These are phyloP conservation scores for Notholithocarpus densiflorus DNA, from an alignment of 306 rosid species.

Conservation along the genomic window DNA sequence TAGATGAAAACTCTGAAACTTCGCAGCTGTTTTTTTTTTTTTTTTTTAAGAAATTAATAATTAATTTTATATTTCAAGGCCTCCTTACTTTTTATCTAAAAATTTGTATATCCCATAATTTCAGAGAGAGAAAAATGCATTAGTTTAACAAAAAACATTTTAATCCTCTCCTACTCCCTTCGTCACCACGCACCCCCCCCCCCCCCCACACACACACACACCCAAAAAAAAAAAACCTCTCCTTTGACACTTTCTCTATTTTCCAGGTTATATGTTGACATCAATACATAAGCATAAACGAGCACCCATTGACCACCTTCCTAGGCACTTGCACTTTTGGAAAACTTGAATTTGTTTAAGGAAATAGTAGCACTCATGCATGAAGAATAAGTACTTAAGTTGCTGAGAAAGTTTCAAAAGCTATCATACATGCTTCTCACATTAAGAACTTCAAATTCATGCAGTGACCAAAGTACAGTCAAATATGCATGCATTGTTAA, in stretches of 20 bases:
- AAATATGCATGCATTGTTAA: not conserved
- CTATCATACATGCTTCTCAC: not conserved
- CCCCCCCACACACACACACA: not conserved
- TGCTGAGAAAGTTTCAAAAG: not conserved
- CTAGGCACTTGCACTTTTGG: not conserved
- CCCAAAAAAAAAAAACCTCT: not conserved
- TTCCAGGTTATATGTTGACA: not conserved
- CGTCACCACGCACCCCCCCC: not conserved
- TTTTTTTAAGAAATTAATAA: not conserved
- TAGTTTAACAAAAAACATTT: not conserved
- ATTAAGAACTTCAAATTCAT: not conserved
- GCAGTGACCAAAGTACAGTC: not conserved
- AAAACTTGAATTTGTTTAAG: not conserved
- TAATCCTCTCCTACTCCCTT: too few relatives aligned
- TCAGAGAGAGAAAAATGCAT: not conserved
- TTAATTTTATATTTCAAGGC: not conserved
- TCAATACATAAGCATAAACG: not conserved
- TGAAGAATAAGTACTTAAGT: not conserved
- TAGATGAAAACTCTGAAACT: not conserved
- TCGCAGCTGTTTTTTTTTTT: not conserved
- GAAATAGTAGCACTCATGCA: not conserved
- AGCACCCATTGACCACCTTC: not conserved
- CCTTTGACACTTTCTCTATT: not conserved
- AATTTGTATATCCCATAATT: not conserved
- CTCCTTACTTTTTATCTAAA: not conserved